Base-by-base conservation (phyloP, 768 basidiomycete genomes). In the Boletus huronensis region DNA sequence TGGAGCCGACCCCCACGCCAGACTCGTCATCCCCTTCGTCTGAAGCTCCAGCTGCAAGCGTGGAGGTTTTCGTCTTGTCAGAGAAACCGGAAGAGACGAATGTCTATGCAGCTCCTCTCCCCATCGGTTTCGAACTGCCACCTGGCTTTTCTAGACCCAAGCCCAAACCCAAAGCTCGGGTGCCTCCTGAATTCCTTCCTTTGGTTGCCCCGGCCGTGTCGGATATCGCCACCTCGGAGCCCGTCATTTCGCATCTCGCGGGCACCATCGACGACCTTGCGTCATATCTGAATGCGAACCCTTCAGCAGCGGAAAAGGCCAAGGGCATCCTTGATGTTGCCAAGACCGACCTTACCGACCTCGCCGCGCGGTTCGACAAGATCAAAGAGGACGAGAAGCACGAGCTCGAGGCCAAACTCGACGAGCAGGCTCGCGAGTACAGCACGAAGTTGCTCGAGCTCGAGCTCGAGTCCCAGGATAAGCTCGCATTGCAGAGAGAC, bases 61-160 rank as follows among this genome's bases (percentile, higher is more conserved):
- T 63, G 3, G 67, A 70, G 17, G 47, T 71, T 19, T 43, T 70
- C n/a, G 57, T 68, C 19, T 51, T 65, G 45, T 50, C 63, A 3
- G 67, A 66, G 26, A 54, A 58, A 10, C 57, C 67, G 47, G 50
- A 52, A 57, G 72, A 74, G 8, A 2, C 34, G 28, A 73, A 74
- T 42, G 48, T 67, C 6, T 96, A 96, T 66, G 71, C 74, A 42
- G 79, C 73, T 17, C 86, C 87, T 6, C 77, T 98, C 23, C 97
- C 96, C n/a, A 72, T 99, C 48, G 96, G 94, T 13, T 92, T 90
- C 68, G 94, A 98, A 70, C 92, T 88, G 10, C 95, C 96, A 32
- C 92, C 92, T 23, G 96, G 96, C 19, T 98, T 84, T 70, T 76
- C 79, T 52, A 79, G 84, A 36, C 84, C 89, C 13, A 60, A 74